Evolutionary conservation across 257 asterid genomes (phyloP).

Genomic region (Penstemon eatonii): DNA sequence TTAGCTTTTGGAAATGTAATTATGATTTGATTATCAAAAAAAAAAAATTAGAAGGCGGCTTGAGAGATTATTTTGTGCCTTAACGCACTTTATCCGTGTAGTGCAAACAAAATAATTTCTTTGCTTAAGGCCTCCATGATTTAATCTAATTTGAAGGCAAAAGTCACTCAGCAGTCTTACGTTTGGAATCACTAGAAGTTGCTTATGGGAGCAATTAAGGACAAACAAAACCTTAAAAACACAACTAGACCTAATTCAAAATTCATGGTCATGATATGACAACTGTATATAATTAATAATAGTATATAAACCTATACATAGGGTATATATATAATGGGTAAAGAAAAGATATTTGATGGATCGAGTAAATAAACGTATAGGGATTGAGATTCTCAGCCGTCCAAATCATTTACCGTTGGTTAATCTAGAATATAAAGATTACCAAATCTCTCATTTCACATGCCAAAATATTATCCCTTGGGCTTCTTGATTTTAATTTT

Average conservation of each 20-base stretch:
- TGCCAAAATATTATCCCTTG: constrained; percentile 34
- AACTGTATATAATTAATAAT: constrained; percentile 9
- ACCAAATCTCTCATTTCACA: constrained; percentile 45
- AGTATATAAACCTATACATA: background rate
- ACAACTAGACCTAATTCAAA: background rate
- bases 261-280: constrained; percentile 22
- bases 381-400: constrained; percentile 48
- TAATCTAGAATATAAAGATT: constrained; percentile 13
- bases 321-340: background rate
- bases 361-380: constrained; percentile 44
- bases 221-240: background rate
- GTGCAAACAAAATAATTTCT: too few relatives aligned
- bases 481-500: background rate
- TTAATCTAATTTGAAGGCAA: too few relatives aligned
- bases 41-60: too few relatives aligned
- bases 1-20: too few relatives aligned
- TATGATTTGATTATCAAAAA: too few relatives aligned
- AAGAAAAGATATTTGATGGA: constrained; percentile 18
- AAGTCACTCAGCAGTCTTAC: too few relatives aligned
- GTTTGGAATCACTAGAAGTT: too few relatives aligned
- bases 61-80: too few relatives aligned
- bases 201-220: too few relatives aligned
- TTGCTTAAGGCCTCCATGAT: too few relatives aligned
- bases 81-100: too few relatives aligned
- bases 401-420: constrained; percentile 23